Conservation (phyloP, 2,329 filamentous ascomycete genomes). For the Graphilbum fragrans region DNA sequence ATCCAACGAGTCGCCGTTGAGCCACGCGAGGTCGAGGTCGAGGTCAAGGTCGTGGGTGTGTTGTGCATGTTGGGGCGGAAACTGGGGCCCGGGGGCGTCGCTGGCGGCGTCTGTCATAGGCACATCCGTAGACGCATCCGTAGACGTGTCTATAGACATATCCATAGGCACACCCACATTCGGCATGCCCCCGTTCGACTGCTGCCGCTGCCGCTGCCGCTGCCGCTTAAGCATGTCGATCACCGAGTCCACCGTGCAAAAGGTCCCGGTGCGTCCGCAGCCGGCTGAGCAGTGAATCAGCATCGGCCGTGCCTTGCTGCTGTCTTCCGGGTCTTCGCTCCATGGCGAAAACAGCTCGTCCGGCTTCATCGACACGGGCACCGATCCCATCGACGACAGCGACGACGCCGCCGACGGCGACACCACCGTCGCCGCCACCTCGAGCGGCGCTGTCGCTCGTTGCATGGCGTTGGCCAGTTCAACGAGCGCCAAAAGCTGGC, state of each 20-base stretch:
- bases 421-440: not conserved
- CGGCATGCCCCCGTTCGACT: not conserved
- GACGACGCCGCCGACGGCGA: too few species aligned
- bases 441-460: slow-evolving; percentile 27
- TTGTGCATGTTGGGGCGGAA: too few species aligned
- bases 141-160: too few species aligned
- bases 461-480: slow-evolving; percentile 73
- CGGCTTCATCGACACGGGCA: slow-evolving; percentile 1
- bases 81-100: too few species aligned
- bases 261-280: slow-evolving; percentile 89
- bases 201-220: slow-evolving; percentile 36
- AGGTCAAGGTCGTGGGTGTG: not conserved
- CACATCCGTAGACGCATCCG: too few species aligned
- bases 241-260: slow-evolving; percentile 92
- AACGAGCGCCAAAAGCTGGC: slow-evolving; percentile 77
- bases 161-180: too few species aligned
- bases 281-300: slow-evolving; percentile 93
- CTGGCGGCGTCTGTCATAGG: too few species aligned
- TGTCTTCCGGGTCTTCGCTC: slow-evolving; percentile 48
- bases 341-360: slow-evolving; percentile 26
- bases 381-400: not conserved
- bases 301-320: slow-evolving; percentile 50
- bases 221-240: slow-evolving; percentile 96
- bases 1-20: slow-evolving; percentile 60
- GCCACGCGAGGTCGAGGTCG: slow-evolving; percentile 42